A percentile compares a stretch with the other conserved stretches of the same genome.
Evolutionary conservation across 768 basidiomycete species (phyloP).

Genomic region (Mycena albidolilacea): DNA sequence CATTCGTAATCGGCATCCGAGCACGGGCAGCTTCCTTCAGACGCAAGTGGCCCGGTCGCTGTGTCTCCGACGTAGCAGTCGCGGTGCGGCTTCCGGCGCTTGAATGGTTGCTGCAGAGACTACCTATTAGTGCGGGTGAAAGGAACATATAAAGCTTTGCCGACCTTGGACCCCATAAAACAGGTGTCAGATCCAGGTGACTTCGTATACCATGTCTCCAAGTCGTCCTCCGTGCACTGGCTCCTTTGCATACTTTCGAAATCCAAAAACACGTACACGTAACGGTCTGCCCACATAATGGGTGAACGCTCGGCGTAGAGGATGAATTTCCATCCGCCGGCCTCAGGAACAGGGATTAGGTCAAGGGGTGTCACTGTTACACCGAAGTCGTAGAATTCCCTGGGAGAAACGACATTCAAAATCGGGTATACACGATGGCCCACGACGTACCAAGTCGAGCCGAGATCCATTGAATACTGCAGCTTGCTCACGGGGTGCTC

Average conservation of each 20-base stretch:
- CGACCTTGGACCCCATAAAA: constrained; percentile 95
- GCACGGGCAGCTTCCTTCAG: constrained; percentile 86
- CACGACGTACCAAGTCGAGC: constrained; percentile 80
- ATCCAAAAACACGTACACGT: constrained; percentile 85
- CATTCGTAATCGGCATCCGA: constrained; percentile 94
- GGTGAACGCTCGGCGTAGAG: constrained; percentile 71
- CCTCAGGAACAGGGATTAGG: constrained; percentile 91
- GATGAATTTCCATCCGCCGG: constrained; percentile 95
- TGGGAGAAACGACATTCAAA: constrained; percentile 45
- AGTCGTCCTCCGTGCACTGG: constrained; percentile 80
- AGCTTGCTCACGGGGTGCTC: constrained; percentile 80
- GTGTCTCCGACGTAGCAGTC: constrained; percentile 93
- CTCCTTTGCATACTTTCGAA: constrained; percentile 78
- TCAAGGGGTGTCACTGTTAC: constrained; percentile 77
- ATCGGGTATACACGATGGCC: neutral
- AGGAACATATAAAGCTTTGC: constrained; percentile 33
- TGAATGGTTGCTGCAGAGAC: constrained; percentile 87
- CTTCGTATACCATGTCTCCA: constrained; percentile 91
- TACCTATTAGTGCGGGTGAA: neutral
- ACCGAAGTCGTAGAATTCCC: constrained; percentile 82
- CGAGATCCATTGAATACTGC: constrained; percentile 88
- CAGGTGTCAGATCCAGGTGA: constrained; percentile 67
- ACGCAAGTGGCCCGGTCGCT: constrained; percentile 69
- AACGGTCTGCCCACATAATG: constrained; percentile 59
- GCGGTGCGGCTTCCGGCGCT: constrained; percentile 82